Percentiles rank a stretch among this genome's conserved stretches.
These are phyloP conservation scores for Saccharomycopsis fodiens DNA, from an alignment of 805 yeast genomes.

Conservation along the genomic window DNA sequence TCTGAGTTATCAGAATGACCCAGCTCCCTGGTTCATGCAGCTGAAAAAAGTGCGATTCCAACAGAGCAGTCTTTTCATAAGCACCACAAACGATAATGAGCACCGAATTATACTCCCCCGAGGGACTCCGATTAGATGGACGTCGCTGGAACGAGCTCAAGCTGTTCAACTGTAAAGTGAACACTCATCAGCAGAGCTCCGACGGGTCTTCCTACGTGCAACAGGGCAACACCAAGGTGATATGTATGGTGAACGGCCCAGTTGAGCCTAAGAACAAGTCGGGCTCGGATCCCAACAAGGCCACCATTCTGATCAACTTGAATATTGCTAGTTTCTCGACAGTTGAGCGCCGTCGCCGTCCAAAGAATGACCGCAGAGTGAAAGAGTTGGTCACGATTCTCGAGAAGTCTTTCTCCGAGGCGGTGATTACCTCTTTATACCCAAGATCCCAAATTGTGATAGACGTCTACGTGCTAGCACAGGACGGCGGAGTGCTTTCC, in stretches of 20 bases:
- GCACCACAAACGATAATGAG: constrained; percentile 34
- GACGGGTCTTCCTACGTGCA: constrained; percentile 92
- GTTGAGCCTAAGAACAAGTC: constrained; percentile 68
- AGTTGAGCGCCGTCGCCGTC: constrained; percentile 62
- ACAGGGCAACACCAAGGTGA: constrained; percentile 85
- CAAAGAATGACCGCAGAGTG: constrained; percentile 61
- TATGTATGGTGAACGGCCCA: constrained; percentile 85
- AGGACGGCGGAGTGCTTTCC: constrained; percentile 85
- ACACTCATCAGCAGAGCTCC: constrained; percentile 79
- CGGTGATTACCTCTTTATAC: constrained; percentile 63
- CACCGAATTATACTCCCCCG: constrained; percentile 87
- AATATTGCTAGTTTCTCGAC: constrained; percentile 59
- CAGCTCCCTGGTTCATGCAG: no score
- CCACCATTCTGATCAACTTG: constrained; percentile 55
- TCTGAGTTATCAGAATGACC: no score
- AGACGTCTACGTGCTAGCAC: constrained; percentile 68
- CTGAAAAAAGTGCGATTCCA: no score
- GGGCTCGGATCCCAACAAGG: constrained; percentile 35
- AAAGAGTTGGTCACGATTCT: constrained; percentile 60
- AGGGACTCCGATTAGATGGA: constrained; percentile 89
- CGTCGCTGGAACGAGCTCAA: constrained; percentile 93
- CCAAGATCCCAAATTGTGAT: constrained; percentile 80
- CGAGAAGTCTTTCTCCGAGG: constrained; percentile 65
- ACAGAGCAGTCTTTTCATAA: background rate
- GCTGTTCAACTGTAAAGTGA: constrained; percentile 68